These are phyloP conservation scores for Zygoascus hellenicus DNA, from an alignment of 1,139 yeast genomes.

Conservation along the genomic window DNA sequence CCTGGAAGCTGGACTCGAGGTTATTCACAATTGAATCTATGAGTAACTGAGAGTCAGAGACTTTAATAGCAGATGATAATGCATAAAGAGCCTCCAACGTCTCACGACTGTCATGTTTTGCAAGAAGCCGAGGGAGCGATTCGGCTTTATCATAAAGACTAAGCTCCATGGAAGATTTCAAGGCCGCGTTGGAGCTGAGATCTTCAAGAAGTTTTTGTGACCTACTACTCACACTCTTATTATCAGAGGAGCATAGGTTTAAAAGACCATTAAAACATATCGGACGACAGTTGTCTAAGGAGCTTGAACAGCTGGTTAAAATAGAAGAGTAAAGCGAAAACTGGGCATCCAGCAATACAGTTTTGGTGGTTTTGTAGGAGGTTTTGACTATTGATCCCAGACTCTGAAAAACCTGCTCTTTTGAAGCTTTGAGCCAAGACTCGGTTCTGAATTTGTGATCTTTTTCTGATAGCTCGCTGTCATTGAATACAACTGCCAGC, in stretches of 20 bases:
- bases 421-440: slow-evolving; percentile 61
- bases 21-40: not conserved
- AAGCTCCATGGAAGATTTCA: slow-evolving; percentile 21
- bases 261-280: slow-evolving; percentile 30
- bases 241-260: slow-evolving; percentile 17
- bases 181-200: slow-evolving; percentile 17
- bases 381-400: slow-evolving; percentile 20
- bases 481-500: slow-evolving; percentile 39
- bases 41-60: not conserved
- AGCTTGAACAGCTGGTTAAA: slow-evolving; percentile 29
- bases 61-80: slow-evolving; percentile 2
- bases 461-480: slow-evolving; percentile 31
- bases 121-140: slow-evolving; percentile 28
- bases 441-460: slow-evolving; percentile 39
- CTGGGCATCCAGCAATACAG: slow-evolving; percentile 33
- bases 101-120: slow-evolving; percentile 26
- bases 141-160: slow-evolving; percentile 29
- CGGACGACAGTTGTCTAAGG: slow-evolving; percentile 37
- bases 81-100: not conserved
- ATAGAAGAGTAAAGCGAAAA: slow-evolving; percentile 31
- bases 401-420: slow-evolving; percentile 47
- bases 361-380: slow-evolving; percentile 12
- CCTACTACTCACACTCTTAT: not conserved
- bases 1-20: slow-evolving; percentile 1
- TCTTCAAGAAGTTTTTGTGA: slow-evolving; percentile 29